Evolutionary conservation across 805 yeast genomes (phyloP), one percentile per base, ranked within the genome.

Genomic region (Ogataea nonfermentans): DNA sequence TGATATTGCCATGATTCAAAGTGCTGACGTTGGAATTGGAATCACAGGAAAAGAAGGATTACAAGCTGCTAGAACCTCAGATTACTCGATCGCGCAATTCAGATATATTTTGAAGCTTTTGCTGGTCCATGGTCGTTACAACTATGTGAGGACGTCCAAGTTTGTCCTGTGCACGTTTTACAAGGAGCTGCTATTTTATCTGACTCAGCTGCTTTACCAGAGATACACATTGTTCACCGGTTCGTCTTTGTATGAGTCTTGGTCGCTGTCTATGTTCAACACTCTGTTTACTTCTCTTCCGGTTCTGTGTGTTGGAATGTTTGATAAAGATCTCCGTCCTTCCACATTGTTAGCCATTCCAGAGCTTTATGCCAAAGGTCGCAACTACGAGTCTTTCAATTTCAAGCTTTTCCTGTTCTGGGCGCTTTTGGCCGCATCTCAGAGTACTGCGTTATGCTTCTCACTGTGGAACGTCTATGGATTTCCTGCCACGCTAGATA

Each of bases 1-100:
- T 59, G 99, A 93, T 63, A 90, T 93, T 58, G 98, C 99, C 1
- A 93, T 93, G 99, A 93, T 93, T 46, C 97, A 93, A 66, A 84
- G 95, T 56, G 99, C 99, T 0, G 98, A 93, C 62, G 88, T 93
- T 40, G 99, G 99, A 20, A 78, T 93, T 47, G 99, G 99, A 20
- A 93, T 93, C 37, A 90, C 98, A 1, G 99, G 99, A 25, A 85
- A 84, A 52, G 99, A 93, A 64, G 99, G 99, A 2, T 67, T 93
- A 29, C 99, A 93, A 56, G 99, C 99, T 0, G 96, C 99, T 0
- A 71, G 99, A 52, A 75, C 96, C 0, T 81, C 97, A 0, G 99
- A 93, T 63, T 93, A 87, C 56, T 82, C 98, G 1, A 84, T 93
- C 58, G 99, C 95, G 0, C 99, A 93, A 59, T 93, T 93, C 65